Evolutionary conservation across 148 eudicot genomes (phyloP), one percentile per base, ranked within the genome.

Genomic region (Vaccinium vitisidaea): DNA sequence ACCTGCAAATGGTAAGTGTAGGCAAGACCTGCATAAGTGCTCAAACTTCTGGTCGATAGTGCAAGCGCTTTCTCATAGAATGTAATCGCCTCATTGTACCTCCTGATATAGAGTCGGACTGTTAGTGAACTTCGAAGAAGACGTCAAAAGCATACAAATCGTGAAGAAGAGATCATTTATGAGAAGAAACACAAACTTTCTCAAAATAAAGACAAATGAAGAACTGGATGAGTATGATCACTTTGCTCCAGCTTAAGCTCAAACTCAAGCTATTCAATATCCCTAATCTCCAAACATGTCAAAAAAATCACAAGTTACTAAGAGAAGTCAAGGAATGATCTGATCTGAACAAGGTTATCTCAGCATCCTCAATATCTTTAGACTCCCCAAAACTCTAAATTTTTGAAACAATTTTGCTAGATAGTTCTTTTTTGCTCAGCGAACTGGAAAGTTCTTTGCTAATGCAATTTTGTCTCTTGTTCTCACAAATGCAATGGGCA

Each of bases 1-100:
- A 97, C 99, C 99, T 95, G 94, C 84, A 97, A 86, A 84, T 97
- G 99, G 81, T 95, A 93, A 79, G 99, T 97, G 91, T 95, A 97
- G n/a, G 98, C 99, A 85, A 97, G 98, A 75, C 99, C 99, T 2
- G 99, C 93, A 88, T 95, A 97, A 49, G 98, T 95, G 90, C 98
- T 94, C 79, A 94, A 88, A 88, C 99, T 93, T 90, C 91, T 94
- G 54, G 98, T 94, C 50, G 99, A 94, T 84, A 97, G 85, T 43
- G 98, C 91, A 79, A 97, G 98, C 46, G 98, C 98, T 90, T 93
- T 94, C 90, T 95, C 96, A 86, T 97, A 97, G 87, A 90, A 91
- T 8, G 89, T 84, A 85, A 95, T 90, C 36, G 99, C 99, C 84
- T 94, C 98, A 43, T 80, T 73, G 87, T 95, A 97, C 89, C 88